Percentiles rank a stretch among this genome's conserved stretches.
Conservation (phyloP, 1,284 basidiomycete genomes). For the Megacollybia platyphylla region DNA sequence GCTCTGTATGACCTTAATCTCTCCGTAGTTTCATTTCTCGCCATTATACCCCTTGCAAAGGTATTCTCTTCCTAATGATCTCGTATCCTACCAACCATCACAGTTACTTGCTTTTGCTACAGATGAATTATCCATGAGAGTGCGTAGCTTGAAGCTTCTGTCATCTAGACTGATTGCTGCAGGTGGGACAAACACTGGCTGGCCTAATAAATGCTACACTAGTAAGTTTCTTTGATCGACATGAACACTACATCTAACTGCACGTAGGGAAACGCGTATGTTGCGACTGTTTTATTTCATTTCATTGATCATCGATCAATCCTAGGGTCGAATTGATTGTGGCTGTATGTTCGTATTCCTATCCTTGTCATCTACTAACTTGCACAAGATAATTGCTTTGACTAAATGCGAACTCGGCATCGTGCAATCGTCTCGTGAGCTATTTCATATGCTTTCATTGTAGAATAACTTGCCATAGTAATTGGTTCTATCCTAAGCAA, state of each 20-base stretch:
- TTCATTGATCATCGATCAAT: not conserved
- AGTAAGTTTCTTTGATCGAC: constrained; percentile 23
- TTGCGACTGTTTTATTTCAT: constrained; percentile 8
- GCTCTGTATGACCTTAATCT: constrained; percentile 2
- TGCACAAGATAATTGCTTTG: constrained; percentile 67
- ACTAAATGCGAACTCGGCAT: constrained; percentile 70
- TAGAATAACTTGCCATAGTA: constrained; percentile 29
- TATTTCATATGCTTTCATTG: constrained; percentile 3
- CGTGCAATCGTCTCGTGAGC: constrained; percentile 73
- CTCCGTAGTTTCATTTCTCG: constrained; percentile 49
- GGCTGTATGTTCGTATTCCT: constrained; percentile 33
- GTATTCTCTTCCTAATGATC: constrained; percentile 17
- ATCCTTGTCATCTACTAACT: constrained; percentile 6
- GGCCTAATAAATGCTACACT: constrained; percentile 82
- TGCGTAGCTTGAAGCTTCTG: constrained; percentile 12
- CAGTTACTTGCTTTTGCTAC: constrained; percentile 80
- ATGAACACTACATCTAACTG: constrained; percentile 2
- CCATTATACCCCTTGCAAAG: constrained; percentile 68
- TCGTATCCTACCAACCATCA: not conserved
- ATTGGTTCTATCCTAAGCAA: constrained; percentile 78
- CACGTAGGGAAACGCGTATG: constrained; percentile 64
- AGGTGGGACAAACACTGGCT: constrained; percentile 65
- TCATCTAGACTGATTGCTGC: no score
- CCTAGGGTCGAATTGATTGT: constrained; percentile 70
- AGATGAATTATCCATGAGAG: constrained; percentile 73